Percentiles rank a stretch among this genome's conserved stretches.
These are phyloP conservation scores for Marasmius fiardii DNA, from an alignment of 1,284 basidiomycete genomes.

Conservation along the genomic window DNA sequence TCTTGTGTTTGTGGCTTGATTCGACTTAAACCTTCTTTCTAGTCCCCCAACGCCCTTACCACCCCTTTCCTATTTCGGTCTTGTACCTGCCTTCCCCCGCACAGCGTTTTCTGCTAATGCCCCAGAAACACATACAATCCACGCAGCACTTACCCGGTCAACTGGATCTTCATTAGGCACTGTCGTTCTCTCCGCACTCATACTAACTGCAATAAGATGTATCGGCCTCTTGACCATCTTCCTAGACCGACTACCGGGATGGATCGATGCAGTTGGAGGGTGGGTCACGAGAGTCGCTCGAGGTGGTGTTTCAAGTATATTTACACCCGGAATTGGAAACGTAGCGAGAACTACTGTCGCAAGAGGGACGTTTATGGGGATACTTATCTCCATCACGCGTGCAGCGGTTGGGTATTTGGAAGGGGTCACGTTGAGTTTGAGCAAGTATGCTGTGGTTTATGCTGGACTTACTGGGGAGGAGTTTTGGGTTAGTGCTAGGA, in stretches of 20 bases:
- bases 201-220: constrained; percentile 68
- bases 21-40: not conserved
- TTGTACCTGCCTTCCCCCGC: not conserved
- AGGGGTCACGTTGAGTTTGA: constrained; percentile 68
- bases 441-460: constrained; percentile 82
- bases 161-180: constrained; percentile 81
- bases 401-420: constrained; percentile 56
- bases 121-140: constrained; percentile 52
- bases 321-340: not conserved
- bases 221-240: constrained; percentile 45
- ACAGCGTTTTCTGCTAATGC: not conserved
- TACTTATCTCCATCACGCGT: constrained; percentile 37
- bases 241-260: constrained; percentile 53
- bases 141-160: constrained; percentile 76
- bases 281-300: not conserved
- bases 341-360: not conserved
- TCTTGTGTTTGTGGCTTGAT: not conserved
- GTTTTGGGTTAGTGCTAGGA: constrained; percentile 76
- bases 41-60: constrained; percentile 21
- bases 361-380: constrained; percentile 26
- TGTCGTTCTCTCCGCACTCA: constrained; percentile 60
- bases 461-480: constrained; percentile 83
- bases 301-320: not conserved
- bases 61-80: not conserved
- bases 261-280: constrained; percentile 29